Evolutionary conservation across 2,329 filamentous ascomycete species (phyloP).

Genomic region (Sclerotinia glacialis): DNA sequence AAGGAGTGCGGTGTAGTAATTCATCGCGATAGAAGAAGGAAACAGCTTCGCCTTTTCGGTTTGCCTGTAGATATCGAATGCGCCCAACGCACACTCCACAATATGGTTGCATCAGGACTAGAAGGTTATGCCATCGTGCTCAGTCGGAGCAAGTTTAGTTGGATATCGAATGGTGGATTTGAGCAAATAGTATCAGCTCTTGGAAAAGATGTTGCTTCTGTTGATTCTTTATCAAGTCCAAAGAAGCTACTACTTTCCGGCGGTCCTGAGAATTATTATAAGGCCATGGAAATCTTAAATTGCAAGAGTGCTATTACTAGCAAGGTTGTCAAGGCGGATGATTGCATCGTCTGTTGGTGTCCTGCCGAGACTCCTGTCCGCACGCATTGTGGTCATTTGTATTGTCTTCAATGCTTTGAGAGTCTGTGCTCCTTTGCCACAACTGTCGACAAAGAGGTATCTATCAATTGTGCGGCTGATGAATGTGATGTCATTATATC

Average conservation of each 20-base stretch:
- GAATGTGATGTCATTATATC: conserved; percentile 21
- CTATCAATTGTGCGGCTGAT: conserved; percentile 20
- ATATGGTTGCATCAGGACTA: conserved; percentile 27
- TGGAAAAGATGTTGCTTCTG: conserved; percentile 29
- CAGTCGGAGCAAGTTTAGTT: conserved; percentile 31
- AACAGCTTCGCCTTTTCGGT: background rate
- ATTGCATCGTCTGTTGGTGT: conserved; percentile 8
- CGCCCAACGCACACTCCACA: conserved; percentile 35
- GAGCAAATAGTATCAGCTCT: background rate
- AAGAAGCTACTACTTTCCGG: conserved; percentile 1
- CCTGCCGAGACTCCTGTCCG: background rate
- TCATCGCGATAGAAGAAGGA: conserved; percentile 1
- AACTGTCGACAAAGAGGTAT: conserved; percentile 29
- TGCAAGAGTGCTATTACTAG: conserved; percentile 14
- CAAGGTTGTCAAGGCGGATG: background rate
- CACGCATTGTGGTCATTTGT: conserved; percentile 31
- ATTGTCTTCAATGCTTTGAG: conserved; percentile 46
- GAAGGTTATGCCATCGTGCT: conserved; percentile 33
- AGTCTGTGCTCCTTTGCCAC: conserved; percentile 34
- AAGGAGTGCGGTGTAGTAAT: background rate
- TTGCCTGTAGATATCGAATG: background rate
- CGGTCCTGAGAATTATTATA: background rate
- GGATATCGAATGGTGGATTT: conserved; percentile 1
- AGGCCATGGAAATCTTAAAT: background rate
- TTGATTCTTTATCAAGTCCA: conserved; percentile 7